A percentile compares a stretch with the other conserved stretches of the same genome.
Evolutionary conservation across 108 stramenopile genomes (phyloP).

Genomic region (Discostella stelligeroides): DNA sequence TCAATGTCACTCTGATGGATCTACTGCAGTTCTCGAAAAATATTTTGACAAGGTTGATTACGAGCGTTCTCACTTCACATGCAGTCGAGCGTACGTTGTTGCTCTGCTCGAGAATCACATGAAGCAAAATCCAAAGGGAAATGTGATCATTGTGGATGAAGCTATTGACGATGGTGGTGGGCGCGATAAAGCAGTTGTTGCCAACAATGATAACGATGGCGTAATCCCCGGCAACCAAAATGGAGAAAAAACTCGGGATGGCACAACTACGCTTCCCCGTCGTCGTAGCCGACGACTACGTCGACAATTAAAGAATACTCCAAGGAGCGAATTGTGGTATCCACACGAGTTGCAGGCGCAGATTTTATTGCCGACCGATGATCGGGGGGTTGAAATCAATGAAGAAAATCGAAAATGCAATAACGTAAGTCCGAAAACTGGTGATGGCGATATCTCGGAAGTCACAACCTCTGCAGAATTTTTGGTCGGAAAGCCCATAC

Average conservation of each 20-base stretch:
- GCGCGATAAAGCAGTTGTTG: slow-evolving; percentile 5
- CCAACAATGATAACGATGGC: too few relatives aligned
- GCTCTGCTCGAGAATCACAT: slow-evolving; percentile 47
- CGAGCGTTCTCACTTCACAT: slow-evolving; percentile 27
- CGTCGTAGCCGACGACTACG: too few relatives aligned
- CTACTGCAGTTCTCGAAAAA: slow-evolving; percentile 47
- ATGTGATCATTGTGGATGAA: slow-evolving; percentile 4
- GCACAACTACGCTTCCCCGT: too few relatives aligned
- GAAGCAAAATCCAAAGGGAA: slow-evolving; percentile 40
- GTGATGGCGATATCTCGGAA: not conserved
- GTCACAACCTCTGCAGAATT: slow-evolving; percentile 32
- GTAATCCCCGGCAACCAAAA: too few relatives aligned
- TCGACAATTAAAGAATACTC: slow-evolving; percentile 27
- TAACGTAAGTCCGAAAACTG: not conserved
- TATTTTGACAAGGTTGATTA: slow-evolving; percentile 58
- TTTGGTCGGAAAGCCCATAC: slow-evolving; percentile 67
- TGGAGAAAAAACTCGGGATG: too few relatives aligned
- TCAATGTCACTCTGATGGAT: slow-evolving; percentile 54
- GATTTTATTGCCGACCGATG: slow-evolving; percentile 5
- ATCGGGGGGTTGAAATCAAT: not conserved
- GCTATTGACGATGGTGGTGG: not conserved
- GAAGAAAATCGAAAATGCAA: not conserved
- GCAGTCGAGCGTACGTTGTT: slow-evolving; percentile 48
- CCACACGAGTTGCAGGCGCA: slow-evolving; percentile 32
- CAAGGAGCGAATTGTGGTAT: slow-evolving; percentile 51